phyloP scores from a whole-genome alignment of 768 basidiomycete genomes.

The Gymnopilus dilepis region DNA sequence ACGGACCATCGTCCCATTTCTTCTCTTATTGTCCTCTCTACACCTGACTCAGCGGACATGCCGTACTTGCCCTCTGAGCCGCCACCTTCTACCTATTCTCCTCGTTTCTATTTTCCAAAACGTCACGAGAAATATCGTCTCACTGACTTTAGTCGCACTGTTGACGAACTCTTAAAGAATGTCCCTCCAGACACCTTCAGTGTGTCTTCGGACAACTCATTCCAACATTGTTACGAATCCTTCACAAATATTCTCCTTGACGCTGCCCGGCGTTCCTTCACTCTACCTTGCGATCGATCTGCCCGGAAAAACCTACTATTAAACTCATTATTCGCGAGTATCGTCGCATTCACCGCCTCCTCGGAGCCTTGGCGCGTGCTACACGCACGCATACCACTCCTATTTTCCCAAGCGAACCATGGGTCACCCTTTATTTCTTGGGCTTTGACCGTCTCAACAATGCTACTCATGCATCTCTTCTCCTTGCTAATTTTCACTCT shows the following conservation, averaged over 20 bases:
- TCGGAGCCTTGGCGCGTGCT: not conserved
- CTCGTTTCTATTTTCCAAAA: not conserved
- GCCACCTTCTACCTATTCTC: not conserved
- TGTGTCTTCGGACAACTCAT: slow-evolving; percentile 1
- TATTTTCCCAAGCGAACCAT: not conserved
- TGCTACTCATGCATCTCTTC: not conserved
- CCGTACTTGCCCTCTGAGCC: no score
- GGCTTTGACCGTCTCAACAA: not conserved
- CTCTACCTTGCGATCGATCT: not conserved
- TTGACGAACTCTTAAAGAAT: not conserved
- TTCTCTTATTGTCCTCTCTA: not conserved
- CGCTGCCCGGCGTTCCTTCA: slow-evolving; percentile 4
- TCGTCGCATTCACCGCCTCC: not conserved
- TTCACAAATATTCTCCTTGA: not conserved
- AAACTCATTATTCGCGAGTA: not conserved
- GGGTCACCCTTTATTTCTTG: not conserved
- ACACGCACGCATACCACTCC: not conserved
- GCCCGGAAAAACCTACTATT: not conserved
- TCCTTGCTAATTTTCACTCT: not conserved
- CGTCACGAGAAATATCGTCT: not conserved
- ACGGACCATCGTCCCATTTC: not conserved
- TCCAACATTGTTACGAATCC: not conserved
- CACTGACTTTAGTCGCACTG: not conserved
- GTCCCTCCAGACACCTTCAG: not conserved
- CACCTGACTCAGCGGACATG: no score